Percentiles rank a stretch among this genome's conserved stretches.
Conservation (phyloP, 1,284 basidiomycete genomes). For the Mycena sp. region DNA sequence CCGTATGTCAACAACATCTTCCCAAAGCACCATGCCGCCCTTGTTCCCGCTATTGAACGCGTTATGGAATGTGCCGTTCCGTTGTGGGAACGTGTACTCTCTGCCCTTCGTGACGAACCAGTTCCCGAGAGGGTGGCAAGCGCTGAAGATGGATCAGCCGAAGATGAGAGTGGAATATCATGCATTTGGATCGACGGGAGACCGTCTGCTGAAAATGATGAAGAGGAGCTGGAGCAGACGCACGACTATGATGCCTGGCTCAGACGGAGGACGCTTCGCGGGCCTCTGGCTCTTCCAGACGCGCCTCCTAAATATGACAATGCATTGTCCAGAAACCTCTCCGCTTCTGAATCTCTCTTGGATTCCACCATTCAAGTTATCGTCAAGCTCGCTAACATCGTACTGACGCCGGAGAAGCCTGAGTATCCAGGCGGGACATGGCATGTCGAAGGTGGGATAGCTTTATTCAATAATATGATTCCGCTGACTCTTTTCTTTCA, state of each 20-base stretch:
- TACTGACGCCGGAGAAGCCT: conserved; percentile 56
- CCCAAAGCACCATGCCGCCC: conserved; percentile 25
- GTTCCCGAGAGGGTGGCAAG: neutral
- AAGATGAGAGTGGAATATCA: neutral
- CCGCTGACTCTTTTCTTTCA: conserved; percentile 28
- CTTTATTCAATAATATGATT: neutral
- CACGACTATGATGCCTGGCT: conserved; percentile 18
- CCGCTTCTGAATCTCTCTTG: conserved; percentile 17
- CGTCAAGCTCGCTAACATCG: conserved; percentile 62
- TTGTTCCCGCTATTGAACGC: conserved; percentile 35
- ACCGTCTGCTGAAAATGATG: neutral
- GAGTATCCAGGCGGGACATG: conserved; percentile 51
- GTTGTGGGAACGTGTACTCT: conserved; percentile 37
- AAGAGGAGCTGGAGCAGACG: conserved; percentile 12
- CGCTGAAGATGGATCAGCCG: no score
- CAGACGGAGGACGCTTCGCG: neutral
- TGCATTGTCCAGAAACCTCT: conserved; percentile 20
- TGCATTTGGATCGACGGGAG: conserved; percentile 6
- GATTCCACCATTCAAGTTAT: conserved; percentile 55
- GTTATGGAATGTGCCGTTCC: conserved; percentile 32
- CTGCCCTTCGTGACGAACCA: conserved; percentile 19
- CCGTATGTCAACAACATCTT: conserved; percentile 49
- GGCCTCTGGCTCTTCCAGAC: conserved; percentile 25
- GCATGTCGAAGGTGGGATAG: conserved; percentile 49
- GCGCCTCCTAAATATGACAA: conserved; percentile 29